Base-by-base conservation (phyloP, 2,329 filamentous ascomycete species). In the Nemania serpens region DNA sequence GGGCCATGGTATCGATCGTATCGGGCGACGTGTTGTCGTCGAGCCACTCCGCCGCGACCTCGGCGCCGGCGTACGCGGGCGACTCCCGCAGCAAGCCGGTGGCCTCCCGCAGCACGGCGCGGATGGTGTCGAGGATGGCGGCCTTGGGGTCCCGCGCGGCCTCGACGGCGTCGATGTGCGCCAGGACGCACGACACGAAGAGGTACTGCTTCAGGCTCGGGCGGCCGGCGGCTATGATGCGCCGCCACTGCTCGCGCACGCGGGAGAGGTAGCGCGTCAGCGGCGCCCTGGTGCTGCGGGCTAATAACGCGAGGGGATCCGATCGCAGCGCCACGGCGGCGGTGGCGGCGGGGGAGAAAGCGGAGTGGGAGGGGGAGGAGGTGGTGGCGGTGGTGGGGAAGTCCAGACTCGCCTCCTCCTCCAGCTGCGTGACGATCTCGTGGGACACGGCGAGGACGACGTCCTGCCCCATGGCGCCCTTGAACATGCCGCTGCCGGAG, bases 171-270 rank as follows among this genome's bases (percentile, higher is more conserved):
- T 61, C 57, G 34, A 69, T 66, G 6, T 69, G 63, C 13, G 43
- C 45, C n/a, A 70, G 54, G 5, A 68, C 61, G n/a, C 53, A 63
- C n/a, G 67, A 65, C 18, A 66, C 45, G 29, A 69, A 64, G n/a
- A 69, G 54, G 43, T 68, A 68, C 46, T 66, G 63, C 56, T 69
- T 70, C 5, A 64, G 52, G 13, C 68, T 70, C 12, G 65, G 67
- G 3, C 68, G 58, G 5, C 68, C 68, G 1, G 69, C 58, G 2
- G 50, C 54, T 13, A 70, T 64, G 41, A 68, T 59, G 3, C 69
- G 59, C 5, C 63, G 55, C 61, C 68, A 64, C 58, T 69, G 68
- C 18, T 42, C 65, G 13, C 50, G 64, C 10, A 63, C 55, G 29
- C 63, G 66, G 25, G 49, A 33, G 5, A 70, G 55, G 9, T 46